Base-by-base conservation (phyloP, 2,329 filamentous ascomycete genomes). In the Trichophyton simii region DNA sequence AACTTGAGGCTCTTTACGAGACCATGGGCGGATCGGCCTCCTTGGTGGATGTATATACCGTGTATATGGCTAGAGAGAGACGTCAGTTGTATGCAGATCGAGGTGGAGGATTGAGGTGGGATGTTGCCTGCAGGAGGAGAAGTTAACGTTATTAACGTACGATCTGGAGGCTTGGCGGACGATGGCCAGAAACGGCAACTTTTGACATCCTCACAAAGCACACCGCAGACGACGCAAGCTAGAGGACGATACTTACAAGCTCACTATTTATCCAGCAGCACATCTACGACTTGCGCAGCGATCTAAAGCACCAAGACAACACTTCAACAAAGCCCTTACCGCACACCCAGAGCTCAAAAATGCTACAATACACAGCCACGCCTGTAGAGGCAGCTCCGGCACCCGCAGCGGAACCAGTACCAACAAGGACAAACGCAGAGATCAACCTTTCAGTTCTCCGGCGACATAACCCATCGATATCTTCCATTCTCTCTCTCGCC, bases 391-490 rank as follows among this genome's bases (percentile, higher is more conserved):
- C 5, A 18, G 52, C 52, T 55, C 52, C 55, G 1, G 41, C 20
- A 28, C n/a, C 60, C 9, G 42, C 25, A 11, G 6, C 54, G 7
- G 28, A 73, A 31, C 78, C 78, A 48, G 78, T 79, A 60, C 72
- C 76, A 41, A 65, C 68, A 5, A 86, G 88, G 66, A 86, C 87
- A 65, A 94, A 91, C 73, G 88, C 87, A 61, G 87, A 95, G 67
- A 85, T 97, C 70, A 97, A 97, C 77, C 81, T 95, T 66, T 80
- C 84, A 57, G 92, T 96, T 44, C 81, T 97, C 41, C 85, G 83
- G 63, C 88, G 90, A 66, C 89, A 96, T 76, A 83, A 89, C 62
- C 88, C 90, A 36, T 81, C 83, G 62, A 84, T 96, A 65, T 79
- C 79, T 62, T 77, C 80, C 59, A 90, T 96, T 70, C 79, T 90